Base-by-base conservation (phyloP, 208 protist genomes). In the Phytomonas sp. region DNA sequence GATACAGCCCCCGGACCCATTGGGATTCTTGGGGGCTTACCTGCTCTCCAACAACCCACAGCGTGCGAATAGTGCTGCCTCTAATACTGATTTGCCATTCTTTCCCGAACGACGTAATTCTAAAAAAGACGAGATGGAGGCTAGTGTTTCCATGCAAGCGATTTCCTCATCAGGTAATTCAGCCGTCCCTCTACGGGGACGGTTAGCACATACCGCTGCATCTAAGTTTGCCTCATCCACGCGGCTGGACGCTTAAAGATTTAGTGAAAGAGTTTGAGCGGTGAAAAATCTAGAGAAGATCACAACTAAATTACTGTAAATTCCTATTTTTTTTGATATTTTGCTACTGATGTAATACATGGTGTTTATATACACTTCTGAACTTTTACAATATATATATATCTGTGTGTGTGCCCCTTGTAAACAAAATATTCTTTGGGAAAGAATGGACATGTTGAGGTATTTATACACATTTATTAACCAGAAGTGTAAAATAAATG, bases 1-100 rank as follows among this genome's bases (percentile, higher is more conserved):
- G 60, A 76, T 70, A 0, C 88, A 86, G 3, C 91, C 91, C 26
- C 72, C 74, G 12, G 91, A 95, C 76, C 81, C 91, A 19, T 74
- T 95, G 33, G 87, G 85, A 23, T 95, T 94, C 73, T 73, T 95
- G 19, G 91, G 82, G 10, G 87, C 88, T 31, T 95, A 91, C 72
- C 63, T 95, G 40, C 62, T 94, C 56, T 78, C 66, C 69, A 95
- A 93, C 78, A 95, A 95, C 72, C 91, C 91, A 49, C 91, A 95
- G 75, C 66, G 75, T 49, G 14, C 40, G 6, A 19, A 16, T 16
- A 19, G 10, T 49, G 40, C 14, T 49, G 40, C 12, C 14, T 3
- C 14, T 19, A 49, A 19, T 49, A 49, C 3, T 49, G 40, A 19
- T 4, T 49, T 4, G 7, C 12, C 40, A 49, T 23, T 19, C 40